Percentiles rank a stretch among this genome's conserved stretches.
These are phyloP conservation scores for Onygenales sp. DNA, from an alignment of 2,329 filamentous ascomycete species.

Conservation along the genomic window DNA sequence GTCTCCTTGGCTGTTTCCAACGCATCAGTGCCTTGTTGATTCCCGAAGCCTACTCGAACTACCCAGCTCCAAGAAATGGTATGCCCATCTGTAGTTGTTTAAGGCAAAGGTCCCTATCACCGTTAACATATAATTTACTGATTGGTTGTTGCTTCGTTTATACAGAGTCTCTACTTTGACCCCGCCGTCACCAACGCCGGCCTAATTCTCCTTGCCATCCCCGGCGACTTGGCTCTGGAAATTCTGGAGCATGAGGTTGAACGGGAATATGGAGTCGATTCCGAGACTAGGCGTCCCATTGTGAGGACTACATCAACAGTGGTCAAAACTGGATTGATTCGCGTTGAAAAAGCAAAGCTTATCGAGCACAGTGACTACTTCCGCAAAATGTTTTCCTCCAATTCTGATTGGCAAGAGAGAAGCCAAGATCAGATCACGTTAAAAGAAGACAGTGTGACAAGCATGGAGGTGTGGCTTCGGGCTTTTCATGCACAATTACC, in stretches of 20 bases:
- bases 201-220: not conserved
- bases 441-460: not conserved
- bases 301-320: not conserved
- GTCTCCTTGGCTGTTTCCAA: no score
- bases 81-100: no score
- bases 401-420: not conserved
- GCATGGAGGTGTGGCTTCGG: slow-evolving; percentile 4
- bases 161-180: no score
- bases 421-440: not conserved
- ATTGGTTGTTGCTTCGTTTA: no score
- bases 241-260: not conserved
- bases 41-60: no score
- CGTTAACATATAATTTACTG: no score
- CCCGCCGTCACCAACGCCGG: slow-evolving; percentile 4
- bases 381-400: not conserved
- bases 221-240: not conserved
- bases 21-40: no score
- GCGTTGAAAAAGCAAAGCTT: not conserved
- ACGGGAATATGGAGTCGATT: not conserved
- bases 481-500: not conserved
- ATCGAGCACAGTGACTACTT: not conserved
- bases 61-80: no score
- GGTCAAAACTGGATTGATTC: not conserved
- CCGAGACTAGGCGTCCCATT: not conserved
- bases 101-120: no score